Conservation (phyloP, 192 early-diverging fungal genomes). For the Mortierella claussenii region DNA sequence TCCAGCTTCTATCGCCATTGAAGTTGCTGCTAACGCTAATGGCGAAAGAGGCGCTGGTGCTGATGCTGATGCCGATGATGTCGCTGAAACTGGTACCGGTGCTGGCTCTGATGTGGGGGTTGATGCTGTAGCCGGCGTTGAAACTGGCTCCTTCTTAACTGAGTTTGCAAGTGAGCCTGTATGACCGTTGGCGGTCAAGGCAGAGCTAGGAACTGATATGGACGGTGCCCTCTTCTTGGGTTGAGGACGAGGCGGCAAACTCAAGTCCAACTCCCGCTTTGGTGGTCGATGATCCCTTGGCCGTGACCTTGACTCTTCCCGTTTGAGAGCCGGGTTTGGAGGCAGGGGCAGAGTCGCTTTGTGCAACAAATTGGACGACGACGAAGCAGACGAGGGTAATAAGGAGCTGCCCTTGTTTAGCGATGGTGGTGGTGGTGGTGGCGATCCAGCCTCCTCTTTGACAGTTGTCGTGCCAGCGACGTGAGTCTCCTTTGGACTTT, state of each 20-base stretch:
- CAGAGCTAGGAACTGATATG: too few relatives aligned
- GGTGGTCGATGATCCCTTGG: conserved; percentile 1
- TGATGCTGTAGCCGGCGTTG: neutral
- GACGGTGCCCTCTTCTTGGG: conserved; percentile 12
- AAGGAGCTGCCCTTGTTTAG: conserved; percentile 2
- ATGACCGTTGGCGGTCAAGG: neutral
- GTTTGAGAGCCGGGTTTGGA: neutral
- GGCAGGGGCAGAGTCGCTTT: conserved; percentile 3
- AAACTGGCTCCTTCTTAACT: neutral
- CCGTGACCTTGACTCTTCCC: neutral
- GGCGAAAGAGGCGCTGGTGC: too few relatives aligned
- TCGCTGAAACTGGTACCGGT: too few relatives aligned
- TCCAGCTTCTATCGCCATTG: too few relatives aligned
- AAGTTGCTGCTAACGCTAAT: too few relatives aligned
- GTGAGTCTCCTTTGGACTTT: conserved; percentile 9
- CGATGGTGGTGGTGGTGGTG: neutral
- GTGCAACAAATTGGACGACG: neutral
- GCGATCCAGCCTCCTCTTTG: conserved; percentile 6
- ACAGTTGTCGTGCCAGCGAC: conserved; percentile 10
- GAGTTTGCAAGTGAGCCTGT: neutral
- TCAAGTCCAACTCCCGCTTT: conserved; percentile 14
- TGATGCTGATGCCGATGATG: too few relatives aligned
- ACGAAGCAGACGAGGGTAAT: neutral
- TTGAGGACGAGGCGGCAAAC: conserved; percentile 29
- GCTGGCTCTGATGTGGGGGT: too few relatives aligned